Percentiles rank a stretch among this genome's conserved stretches.
Evolutionary conservation across 108 stramenopile species (phyloP).

Genomic region (Fragilaria crotonensis): DNA sequence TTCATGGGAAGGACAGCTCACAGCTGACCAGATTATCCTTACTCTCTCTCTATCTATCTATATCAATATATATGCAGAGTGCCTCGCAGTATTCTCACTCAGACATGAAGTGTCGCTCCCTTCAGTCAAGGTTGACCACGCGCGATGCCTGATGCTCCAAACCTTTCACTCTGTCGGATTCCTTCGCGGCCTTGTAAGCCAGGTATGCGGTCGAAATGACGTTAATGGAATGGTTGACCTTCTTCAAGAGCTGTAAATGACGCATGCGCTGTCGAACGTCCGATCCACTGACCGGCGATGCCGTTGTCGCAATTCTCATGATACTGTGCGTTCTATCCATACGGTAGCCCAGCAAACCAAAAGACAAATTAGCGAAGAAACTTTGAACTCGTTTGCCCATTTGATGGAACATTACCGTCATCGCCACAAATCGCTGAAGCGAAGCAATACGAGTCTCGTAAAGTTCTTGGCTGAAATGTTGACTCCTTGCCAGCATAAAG

Average conservation of each 20-base stretch:
- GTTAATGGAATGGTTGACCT: conserved; percentile 48
- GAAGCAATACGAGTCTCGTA: conserved; percentile 74
- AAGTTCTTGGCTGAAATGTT: conserved; percentile 48
- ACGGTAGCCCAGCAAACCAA: conserved; percentile 50
- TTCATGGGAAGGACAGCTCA: too few relatives aligned
- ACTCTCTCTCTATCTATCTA: too few relatives aligned
- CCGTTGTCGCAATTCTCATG: conserved; percentile 63
- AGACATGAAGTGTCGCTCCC: too few relatives aligned
- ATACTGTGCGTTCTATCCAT: conserved; percentile 65
- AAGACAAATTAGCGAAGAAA: conserved; percentile 50
- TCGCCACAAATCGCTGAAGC: conserved; percentile 69
- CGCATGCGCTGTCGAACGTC: conserved; percentile 59
- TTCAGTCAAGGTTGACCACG: too few relatives aligned
- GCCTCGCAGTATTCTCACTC: too few relatives aligned
- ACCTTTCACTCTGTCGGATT: too few relatives aligned
- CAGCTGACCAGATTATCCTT: too few relatives aligned
- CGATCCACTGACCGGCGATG: conserved; percentile 61
- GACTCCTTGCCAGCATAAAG: conserved; percentile 37
- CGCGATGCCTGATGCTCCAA: too few relatives aligned
- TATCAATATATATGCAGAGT: too few relatives aligned
- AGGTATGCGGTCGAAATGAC: conserved; percentile 46
- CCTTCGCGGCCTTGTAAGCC: conserved; percentile 15
- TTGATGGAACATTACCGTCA: conserved; percentile 82
- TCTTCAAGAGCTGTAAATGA: conserved; percentile 41
- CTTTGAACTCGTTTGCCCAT: conserved; percentile 57